These are phyloP conservation scores for Hippophae rhamnoides DNA, from an alignment of 306 rosid genomes.

Conservation along the genomic window DNA sequence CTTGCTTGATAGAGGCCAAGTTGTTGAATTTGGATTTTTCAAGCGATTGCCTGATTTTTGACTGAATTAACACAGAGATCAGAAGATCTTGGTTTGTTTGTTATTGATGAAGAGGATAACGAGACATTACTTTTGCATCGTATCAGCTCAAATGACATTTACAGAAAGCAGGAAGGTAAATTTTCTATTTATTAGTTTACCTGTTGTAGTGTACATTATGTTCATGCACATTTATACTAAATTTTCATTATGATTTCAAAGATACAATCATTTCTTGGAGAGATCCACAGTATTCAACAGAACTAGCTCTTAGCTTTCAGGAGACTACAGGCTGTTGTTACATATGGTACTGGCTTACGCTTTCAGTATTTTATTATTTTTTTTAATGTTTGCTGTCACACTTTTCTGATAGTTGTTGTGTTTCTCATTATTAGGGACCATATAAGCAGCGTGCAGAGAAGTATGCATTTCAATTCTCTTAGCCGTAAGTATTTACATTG, in stretches of 20 bases:
- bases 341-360: conserved; percentile 55
- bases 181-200: conserved; percentile 14
- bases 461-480: conserved; percentile 64
- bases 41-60: conserved; percentile 10
- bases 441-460: conserved; percentile 83
- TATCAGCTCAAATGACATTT: conserved; percentile 68
- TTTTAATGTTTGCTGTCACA: neutral
- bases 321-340: conserved; percentile 82
- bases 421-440: conserved; percentile 55
- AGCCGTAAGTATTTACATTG: conserved; percentile 53
- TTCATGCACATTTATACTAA: conserved; percentile 1
- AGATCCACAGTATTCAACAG: conserved; percentile 85
- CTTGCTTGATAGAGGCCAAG: conserved; percentile 12
- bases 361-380: neutral
- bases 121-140: conserved; percentile 81
- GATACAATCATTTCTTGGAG: conserved; percentile 97
- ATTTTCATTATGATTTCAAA: conserved; percentile 15
- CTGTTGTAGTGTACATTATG: neutral
- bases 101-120: conserved; percentile 80
- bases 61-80: conserved; percentile 54
- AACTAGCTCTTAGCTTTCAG: conserved; percentile 94
- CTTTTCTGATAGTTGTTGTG: conserved; percentile 23
- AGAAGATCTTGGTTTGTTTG: conserved; percentile 80
- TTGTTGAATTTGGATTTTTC: neutral
- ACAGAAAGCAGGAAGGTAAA: conserved; percentile 94